Evolutionary conservation across 148 eudicot genomes (phyloP), one percentile per base, ranked within the genome.

Genomic region (Vaccinium macrocarpon): DNA sequence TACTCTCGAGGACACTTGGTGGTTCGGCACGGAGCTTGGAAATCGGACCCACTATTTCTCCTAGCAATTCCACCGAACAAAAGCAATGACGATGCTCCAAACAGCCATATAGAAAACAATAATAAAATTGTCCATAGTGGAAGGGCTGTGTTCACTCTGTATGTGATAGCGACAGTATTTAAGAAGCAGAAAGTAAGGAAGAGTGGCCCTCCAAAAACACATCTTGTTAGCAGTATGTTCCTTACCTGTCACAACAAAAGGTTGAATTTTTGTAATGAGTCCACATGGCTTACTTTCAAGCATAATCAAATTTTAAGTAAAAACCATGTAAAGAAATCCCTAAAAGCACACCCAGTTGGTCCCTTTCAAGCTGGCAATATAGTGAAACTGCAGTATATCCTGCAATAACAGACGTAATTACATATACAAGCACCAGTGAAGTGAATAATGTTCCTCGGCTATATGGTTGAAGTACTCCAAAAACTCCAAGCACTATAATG

Each of bases 21-120:
- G 84, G 88, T 88, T 32, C 88, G 77, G 27, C 88, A 85, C 13
- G 90, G 88, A 78, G 90, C 88, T 84, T 86, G 86, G 42, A 88
- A 88, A 32, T 86, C 83, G 15, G 85, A 56, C 48, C 62, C 82
- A 29, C 88, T 86, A 72, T 88, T 86, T 82, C 84, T 88, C 27
- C 88, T 85, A 8, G 85, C 84, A 84, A 88, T 81, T 11, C 88
- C 90, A 71, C 90, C 90, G 78, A 88, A 81, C 3, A 88, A 80
- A 59, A 88, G 84, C 84, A 88, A 79, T 6, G 90, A 87, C 16
- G 85, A 84, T 27, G 90, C 79, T 48, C 86, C 86, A 38, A 88
- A 80, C 42, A 82, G 76, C 90, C 86, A 88, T 78, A 83, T 80
- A 21, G 76, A 88, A 85, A 35, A 81, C 56, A 38, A 88, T 83